Percentiles rank a stretch among this genome's conserved stretches.
phyloP scores from a whole-genome alignment of 169 alveolate species.

The Cryptosporidium ubiquitum region DNA sequence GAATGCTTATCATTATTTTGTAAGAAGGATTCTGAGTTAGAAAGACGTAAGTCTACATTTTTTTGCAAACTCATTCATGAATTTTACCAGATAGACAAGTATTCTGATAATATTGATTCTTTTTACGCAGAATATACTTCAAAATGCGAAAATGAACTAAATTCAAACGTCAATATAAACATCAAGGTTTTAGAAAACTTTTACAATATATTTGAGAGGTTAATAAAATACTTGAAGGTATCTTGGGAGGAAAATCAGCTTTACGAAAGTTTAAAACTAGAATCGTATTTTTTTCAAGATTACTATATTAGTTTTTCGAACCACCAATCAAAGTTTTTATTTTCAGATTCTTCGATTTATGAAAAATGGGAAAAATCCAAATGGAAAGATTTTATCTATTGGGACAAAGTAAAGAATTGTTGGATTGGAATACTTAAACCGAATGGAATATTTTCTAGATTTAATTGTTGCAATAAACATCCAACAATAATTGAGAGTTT shows the following conservation, averaged over 20 bases:
- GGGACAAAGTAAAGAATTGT: constrained; percentile 31
- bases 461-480: not conserved
- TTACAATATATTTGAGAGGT: constrained; percentile 28
- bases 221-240: not conserved
- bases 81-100: not conserved
- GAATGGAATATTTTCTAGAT: constrained; percentile 27
- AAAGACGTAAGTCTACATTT: constrained; percentile 24
- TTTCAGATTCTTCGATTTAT: constrained; percentile 24
- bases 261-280: not conserved
- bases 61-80: constrained; percentile 32
- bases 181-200: constrained; percentile 20
- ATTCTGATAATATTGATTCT: constrained; percentile 34
- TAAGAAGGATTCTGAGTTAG: constrained; percentile 4
- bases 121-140: constrained; percentile 51
- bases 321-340: constrained; percentile 1
- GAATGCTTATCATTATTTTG: constrained; percentile 5
- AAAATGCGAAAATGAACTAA: not conserved
- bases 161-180: not conserved
- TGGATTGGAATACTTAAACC: constrained; percentile 61
- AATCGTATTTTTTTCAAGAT: constrained; percentile 18
- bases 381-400: constrained; percentile 61
- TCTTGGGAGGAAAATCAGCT: not conserved
- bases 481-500: constrained; percentile 15
- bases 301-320: not conserved
- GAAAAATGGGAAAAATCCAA: constrained; percentile 59